These are phyloP conservation scores for Candida berthetii DNA, from an alignment of 805 yeast species.

Conservation along the genomic window DNA sequence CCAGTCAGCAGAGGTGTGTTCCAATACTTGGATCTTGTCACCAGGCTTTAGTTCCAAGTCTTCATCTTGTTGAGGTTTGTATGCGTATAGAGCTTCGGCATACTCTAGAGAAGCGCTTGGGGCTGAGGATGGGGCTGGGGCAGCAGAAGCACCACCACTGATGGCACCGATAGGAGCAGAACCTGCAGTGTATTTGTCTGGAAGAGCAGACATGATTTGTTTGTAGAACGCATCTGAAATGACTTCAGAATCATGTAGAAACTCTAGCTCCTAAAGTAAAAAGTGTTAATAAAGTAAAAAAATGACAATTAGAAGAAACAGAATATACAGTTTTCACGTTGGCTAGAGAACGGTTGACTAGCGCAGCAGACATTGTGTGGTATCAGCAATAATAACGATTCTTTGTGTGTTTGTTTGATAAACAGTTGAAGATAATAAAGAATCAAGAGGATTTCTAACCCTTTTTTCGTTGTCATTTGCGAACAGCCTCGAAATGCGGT, in stretches of 20 bases:
- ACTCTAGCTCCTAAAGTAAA: conserved; percentile 61
- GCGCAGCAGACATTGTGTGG: conserved; percentile 44
- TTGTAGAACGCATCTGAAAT: conserved; percentile 51
- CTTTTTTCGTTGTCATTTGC: no score
- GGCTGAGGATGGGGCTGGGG: conserved; percentile 1
- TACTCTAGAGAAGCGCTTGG: conserved; percentile 27
- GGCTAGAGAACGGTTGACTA: conserved; percentile 72
- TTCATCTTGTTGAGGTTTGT: conserved; percentile 65
- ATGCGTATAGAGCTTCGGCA: conserved; percentile 71
- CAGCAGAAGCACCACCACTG: conserved; percentile 6
- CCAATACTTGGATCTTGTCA: conserved; percentile 62
- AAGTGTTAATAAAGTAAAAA: conserved; percentile 15
- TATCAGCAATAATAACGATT: no score
- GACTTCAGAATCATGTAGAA: conserved; percentile 68
- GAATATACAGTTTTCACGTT: conserved; percentile 46
- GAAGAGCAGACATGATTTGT: conserved; percentile 45
- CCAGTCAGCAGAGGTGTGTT: conserved; percentile 82
- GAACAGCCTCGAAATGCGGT: background rate
- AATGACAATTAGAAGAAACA: background rate
- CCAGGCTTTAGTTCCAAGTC: conserved; percentile 66
- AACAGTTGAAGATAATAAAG: no score
- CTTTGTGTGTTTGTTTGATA: no score
- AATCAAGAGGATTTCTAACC: no score
- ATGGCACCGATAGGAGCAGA: conserved; percentile 38
- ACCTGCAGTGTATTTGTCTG: conserved; percentile 49